Percentiles rank a stretch among this genome's conserved stretches.
These are phyloP conservation scores for Metarhizium brunneum DNA, from an alignment of 2,329 filamentous ascomycete species.

Conservation along the genomic window DNA sequence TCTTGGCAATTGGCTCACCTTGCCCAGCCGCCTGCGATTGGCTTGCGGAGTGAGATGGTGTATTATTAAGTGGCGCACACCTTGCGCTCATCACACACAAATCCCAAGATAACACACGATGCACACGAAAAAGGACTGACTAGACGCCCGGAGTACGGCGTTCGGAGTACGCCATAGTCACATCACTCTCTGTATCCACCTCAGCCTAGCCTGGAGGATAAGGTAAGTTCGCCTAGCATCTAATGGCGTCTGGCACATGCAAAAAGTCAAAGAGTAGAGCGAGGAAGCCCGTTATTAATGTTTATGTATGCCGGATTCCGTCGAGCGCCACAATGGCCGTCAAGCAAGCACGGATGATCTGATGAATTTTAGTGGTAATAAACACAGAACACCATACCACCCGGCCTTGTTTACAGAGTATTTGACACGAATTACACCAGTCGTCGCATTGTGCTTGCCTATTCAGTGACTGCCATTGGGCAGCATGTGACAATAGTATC, in stretches of 20 bases:
- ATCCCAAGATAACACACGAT: too few relatives aligned
- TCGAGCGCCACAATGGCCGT: neutral
- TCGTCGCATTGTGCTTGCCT: neutral
- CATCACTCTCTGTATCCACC: slow-evolving; percentile 1
- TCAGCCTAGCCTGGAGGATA: slow-evolving; percentile 3
- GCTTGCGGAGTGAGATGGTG: neutral
- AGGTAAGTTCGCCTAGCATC: slow-evolving; percentile 1
- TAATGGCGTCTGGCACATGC: slow-evolving; percentile 1
- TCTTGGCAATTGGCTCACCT: neutral
- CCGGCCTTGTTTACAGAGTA: neutral
- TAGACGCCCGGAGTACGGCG: too few relatives aligned
- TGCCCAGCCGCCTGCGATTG: neutral
- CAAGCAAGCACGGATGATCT: neutral
- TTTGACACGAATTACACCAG: neutral
- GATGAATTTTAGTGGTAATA: neutral
- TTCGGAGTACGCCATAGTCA: too few relatives aligned
- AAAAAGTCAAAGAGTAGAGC: neutral
- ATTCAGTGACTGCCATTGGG: neutral
- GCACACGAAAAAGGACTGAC: too few relatives aligned
- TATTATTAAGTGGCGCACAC: too few relatives aligned
- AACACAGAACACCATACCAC: neutral
- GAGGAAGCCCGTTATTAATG: neutral
- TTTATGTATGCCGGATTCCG: neutral
- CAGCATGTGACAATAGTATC: neutral
- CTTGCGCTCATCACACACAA: too few relatives aligned